A percentile compares a stretch with the other conserved stretches of the same genome.
These are phyloP conservation scores for Botrytis galanthina DNA, from an alignment of 2,329 filamentous ascomycete genomes.

Conservation along the genomic window DNA sequence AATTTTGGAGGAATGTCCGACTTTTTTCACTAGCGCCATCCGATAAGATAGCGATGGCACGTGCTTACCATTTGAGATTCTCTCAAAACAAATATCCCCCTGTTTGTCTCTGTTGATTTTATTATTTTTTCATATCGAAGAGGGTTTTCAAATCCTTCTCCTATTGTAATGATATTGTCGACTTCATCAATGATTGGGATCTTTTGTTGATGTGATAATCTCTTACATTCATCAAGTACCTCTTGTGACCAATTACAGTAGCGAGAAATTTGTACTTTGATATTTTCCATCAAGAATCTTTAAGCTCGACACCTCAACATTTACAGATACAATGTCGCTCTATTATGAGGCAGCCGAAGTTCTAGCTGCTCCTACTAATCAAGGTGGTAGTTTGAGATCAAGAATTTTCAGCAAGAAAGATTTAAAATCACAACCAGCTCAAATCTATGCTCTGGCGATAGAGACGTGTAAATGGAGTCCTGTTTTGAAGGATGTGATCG, in stretches of 20 bases:
- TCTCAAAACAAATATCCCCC: neutral
- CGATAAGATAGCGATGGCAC: slow-evolving; percentile 21
- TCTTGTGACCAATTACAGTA: slow-evolving; percentile 7
- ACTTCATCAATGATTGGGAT: neutral
- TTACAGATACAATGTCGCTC: slow-evolving; percentile 67
- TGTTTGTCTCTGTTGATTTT: neutral
- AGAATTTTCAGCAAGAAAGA: slow-evolving; percentile 73
- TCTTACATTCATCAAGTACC: neutral
- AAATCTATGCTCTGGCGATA: slow-evolving; percentile 82
- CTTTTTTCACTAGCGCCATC: slow-evolving; percentile 19
- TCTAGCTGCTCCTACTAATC: slow-evolving; percentile 60
- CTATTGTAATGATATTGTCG: neutral
- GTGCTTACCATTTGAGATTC: slow-evolving; percentile 4
- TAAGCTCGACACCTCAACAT: neutral
- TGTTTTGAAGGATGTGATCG: slow-evolving; percentile 85
- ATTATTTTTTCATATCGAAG: neutral
- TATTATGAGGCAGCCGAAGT: slow-evolving; percentile 88
- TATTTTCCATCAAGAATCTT: slow-evolving; percentile 13
- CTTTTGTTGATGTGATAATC: neutral
- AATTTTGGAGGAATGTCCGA: slow-evolving; percentile 20
- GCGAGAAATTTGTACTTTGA: slow-evolving; percentile 13
- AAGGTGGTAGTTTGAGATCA: slow-evolving; percentile 82
- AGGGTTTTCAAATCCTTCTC: neutral
- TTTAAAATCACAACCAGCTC: slow-evolving; percentile 73
- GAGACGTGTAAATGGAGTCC: slow-evolving; percentile 90